Evolutionary conservation across 352 stramenopile species (phyloP), one percentile per base, ranked within the genome.

Genomic region (Pythium myriotylum): DNA sequence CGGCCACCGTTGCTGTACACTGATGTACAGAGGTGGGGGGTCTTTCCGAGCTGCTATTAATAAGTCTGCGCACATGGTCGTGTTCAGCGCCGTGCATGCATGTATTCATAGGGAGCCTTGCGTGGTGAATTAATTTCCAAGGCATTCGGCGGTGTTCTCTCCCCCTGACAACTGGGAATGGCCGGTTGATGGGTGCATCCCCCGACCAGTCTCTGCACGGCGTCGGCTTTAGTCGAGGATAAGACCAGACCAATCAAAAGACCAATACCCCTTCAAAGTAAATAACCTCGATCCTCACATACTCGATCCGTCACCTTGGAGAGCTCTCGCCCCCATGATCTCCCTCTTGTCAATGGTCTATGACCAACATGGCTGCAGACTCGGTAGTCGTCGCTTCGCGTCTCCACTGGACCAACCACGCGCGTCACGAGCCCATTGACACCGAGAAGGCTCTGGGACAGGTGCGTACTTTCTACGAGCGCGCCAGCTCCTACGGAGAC

Each of bases 381-480:
- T 55, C 19, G 22, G n/a, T 67, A 8, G 74, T 91, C 14, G 79
- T 91, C 14, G 80, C 66, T 23, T 86, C 80, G 42, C 74, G 84
- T 3, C 56, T 91, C 22, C 84, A 93, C 59, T 93, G 84, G 84
- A 74, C 74, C 56, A 89, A 76, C 63, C 84, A 91, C 61, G 67
- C 63, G 32, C 79, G 74, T 35, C 48, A 71, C 48, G 49, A 73
- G 16, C 52, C 57, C 17, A 72, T 93, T 45, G 68, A 88, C 14
- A 62, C 77, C 5, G 71, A 72, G 3, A 79, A 75, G 52, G 50
- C 76, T 39, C 65, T 91, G 29, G 32, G 2, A 1, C 79, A 88
- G 70, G 72, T 86, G 41, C 66, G 55, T 9, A 59, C 65, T 5
- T 90, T 91, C 57, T 89, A 72, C 59, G 22, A 39, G 13, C 81